A percentile compares a stretch with the other conserved stretches of the same genome.
These are phyloP conservation scores for Gracilaria domingensis DNA, from an alignment of 23 red algal genomes.

Conservation along the genomic window DNA sequence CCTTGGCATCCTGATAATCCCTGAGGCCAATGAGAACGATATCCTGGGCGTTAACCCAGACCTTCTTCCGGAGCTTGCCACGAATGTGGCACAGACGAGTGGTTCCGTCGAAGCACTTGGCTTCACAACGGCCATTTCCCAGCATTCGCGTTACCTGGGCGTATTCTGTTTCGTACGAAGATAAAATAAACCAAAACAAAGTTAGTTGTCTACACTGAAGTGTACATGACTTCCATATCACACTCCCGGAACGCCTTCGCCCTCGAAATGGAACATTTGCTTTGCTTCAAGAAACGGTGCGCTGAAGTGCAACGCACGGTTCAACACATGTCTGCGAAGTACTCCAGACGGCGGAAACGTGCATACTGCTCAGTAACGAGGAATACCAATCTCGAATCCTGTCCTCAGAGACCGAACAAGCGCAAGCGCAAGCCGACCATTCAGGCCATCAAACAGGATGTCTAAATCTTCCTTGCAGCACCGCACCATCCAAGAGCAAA, in stretches of 20 bases:
- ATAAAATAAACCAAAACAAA: constrained; percentile 24
- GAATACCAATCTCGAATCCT: constrained; percentile 84
- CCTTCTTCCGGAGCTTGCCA: constrained; percentile 99
- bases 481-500: neutral
- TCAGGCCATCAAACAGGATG: constrained; percentile 45
- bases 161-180: constrained; percentile 79
- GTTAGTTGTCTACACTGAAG: constrained; percentile 3
- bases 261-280: neutral
- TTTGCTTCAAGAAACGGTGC: neutral
- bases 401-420: constrained; percentile 37
- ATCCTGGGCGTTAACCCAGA: constrained; percentile 97
- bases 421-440: constrained; percentile 21
- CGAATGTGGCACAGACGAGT: constrained; percentile 97
- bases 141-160: constrained; percentile 97
- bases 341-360: neutral
- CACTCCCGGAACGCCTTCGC: neutral
- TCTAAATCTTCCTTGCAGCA: constrained; percentile 34
- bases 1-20: constrained; percentile 98
- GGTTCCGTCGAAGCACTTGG: constrained; percentile 92
- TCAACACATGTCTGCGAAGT: neutral
- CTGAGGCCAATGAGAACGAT: constrained; percentile 98
- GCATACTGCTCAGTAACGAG: constrained; percentile 76
- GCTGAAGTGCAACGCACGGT: neutral
- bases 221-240: neutral
- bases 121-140: constrained; percentile 98